Conservation (phyloP, 192 early-diverging fungal species). For the Coemansia sp. region DNA sequence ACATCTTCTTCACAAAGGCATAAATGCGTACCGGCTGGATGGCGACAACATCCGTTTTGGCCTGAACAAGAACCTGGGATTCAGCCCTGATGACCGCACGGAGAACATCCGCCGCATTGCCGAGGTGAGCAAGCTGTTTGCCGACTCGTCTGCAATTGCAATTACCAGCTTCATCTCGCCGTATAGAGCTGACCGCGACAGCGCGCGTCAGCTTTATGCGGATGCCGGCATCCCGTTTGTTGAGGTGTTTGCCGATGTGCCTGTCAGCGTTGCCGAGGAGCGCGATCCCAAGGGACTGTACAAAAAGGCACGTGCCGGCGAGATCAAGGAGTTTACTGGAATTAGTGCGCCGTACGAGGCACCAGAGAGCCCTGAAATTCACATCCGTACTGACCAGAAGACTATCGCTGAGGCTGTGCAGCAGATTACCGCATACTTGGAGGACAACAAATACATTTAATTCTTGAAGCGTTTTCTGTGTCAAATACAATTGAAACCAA, state of each 20-base stretch:
- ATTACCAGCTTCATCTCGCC: slow-evolving; percentile 92
- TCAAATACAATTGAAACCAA: background rate
- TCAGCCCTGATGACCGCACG: slow-evolving; percentile 84
- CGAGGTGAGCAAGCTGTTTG: slow-evolving; percentile 85
- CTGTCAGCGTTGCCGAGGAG: slow-evolving; percentile 81
- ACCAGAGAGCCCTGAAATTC: slow-evolving; percentile 79
- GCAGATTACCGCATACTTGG: slow-evolving; percentile 37
- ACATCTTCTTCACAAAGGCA: slow-evolving; percentile 69
- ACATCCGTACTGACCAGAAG: slow-evolving; percentile 75
- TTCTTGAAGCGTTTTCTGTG: background rate
- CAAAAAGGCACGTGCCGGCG: slow-evolving; percentile 90
- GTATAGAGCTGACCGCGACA: slow-evolving; percentile 77
- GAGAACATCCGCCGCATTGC: slow-evolving; percentile 96
- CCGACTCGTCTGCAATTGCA: slow-evolving; percentile 77
- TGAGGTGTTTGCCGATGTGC: slow-evolving; percentile 86
- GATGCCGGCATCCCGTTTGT: slow-evolving; percentile 80
- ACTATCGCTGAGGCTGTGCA: slow-evolving; percentile 58
- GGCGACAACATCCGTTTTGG: slow-evolving; percentile 98
- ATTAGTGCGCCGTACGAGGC: slow-evolving; percentile 91
- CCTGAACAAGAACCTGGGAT: slow-evolving; percentile 92
- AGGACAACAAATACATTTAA: slow-evolving; percentile 29
- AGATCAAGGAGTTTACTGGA: slow-evolving; percentile 96
- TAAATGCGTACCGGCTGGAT: slow-evolving; percentile 87
- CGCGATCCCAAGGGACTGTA: slow-evolving; percentile 95
- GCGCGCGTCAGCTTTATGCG: slow-evolving; percentile 74